A percentile compares a stretch with the other conserved stretches of the same genome.
These are phyloP conservation scores for Brassica carinata DNA, from an alignment of 345 rosid species.

Conservation along the genomic window DNA sequence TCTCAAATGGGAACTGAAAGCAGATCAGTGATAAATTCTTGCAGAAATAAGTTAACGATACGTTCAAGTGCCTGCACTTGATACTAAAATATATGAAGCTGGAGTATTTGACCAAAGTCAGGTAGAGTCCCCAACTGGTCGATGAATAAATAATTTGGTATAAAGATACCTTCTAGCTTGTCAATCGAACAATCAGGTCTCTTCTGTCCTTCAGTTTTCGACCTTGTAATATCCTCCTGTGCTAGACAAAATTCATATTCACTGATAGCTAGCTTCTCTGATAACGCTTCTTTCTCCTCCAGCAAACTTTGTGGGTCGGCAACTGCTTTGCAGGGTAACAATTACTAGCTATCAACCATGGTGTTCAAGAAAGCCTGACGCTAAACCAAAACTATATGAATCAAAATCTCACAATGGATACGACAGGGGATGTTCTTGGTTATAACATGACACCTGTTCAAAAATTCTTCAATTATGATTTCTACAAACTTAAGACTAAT, in stretches of 20 bases:
- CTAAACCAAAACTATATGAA: conserved; percentile 19
- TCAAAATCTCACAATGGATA: not conserved
- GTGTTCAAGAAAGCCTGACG: not conserved
- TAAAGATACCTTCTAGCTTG: conserved; percentile 49
- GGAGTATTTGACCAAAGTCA: not conserved
- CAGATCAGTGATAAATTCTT: conserved; percentile 1
- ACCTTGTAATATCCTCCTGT: conserved; percentile 78
- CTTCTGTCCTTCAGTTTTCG: conserved; percentile 72
- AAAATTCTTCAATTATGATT: not conserved
- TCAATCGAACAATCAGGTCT: conserved; percentile 50
- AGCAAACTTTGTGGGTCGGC: conserved; percentile 91
- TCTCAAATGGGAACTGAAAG: conserved; percentile 51
- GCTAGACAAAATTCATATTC: conserved; percentile 91
- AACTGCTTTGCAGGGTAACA: conserved; percentile 55
- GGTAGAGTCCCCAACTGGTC: too few species aligned
- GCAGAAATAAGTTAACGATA: conserved; percentile 13
- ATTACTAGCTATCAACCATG: conserved; percentile 6
- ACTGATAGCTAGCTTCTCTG: conserved; percentile 78
- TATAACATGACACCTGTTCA: not conserved
- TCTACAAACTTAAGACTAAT: not conserved
- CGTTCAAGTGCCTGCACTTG: conserved; percentile 8
- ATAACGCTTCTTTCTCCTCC: conserved; percentile 80
- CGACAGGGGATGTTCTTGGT: not conserved
- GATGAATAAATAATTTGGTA: too few species aligned
- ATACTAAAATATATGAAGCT: not conserved